A percentile compares a stretch with the other conserved stretches of the same genome.
Evolutionary conservation across 495 filamentous ascomycete species (phyloP).

Genomic region (Trichoderma parareesei): DNA sequence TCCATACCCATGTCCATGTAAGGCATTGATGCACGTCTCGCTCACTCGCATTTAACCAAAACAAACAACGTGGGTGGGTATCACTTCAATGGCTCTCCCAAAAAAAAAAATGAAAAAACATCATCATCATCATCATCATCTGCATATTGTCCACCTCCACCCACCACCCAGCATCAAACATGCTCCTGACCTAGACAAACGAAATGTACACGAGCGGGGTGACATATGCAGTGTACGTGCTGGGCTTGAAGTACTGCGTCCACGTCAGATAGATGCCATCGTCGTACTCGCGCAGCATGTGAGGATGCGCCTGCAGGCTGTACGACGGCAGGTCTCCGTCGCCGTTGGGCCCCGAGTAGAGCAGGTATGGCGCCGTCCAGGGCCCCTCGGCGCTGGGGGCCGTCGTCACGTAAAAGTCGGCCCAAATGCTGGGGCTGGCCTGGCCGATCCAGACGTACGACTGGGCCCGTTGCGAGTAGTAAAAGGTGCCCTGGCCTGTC

Average conservation of each 20-base stretch:
- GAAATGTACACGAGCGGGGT: conserved; percentile 6
- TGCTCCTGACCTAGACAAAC: not conserved
- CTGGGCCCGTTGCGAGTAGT: conserved; percentile 21
- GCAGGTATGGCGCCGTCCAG: conserved; percentile 21
- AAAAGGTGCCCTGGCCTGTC: conserved; percentile 27
- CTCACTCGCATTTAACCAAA: too few relatives aligned
- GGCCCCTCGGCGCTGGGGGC: conserved; percentile 23
- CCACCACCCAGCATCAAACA: not conserved
- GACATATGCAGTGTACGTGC: conserved; percentile 4
- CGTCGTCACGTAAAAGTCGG: conserved; percentile 29
- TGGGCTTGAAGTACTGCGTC: conserved; percentile 16
- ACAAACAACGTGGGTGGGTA: too few relatives aligned
- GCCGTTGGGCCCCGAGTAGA: conserved; percentile 20
- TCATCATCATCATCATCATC: not conserved
- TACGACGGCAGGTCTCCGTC: conserved; percentile 18
- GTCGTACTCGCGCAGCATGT: conserved; percentile 13
- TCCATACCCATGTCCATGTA: too few relatives aligned
- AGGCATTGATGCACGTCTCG: too few relatives aligned
- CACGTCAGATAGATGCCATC: conserved; percentile 26
- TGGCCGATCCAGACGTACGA: conserved; percentile 29
- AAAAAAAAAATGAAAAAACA: not conserved
- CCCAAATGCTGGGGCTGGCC: conserved; percentile 16
- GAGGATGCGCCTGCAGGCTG: conserved; percentile 25
- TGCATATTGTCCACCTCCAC: not conserved
- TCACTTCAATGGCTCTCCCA: too few relatives aligned